Base-by-base conservation (phyloP, 2,329 filamentous ascomycete genomes). In the Aspergillus pseudoviridinutans region DNA sequence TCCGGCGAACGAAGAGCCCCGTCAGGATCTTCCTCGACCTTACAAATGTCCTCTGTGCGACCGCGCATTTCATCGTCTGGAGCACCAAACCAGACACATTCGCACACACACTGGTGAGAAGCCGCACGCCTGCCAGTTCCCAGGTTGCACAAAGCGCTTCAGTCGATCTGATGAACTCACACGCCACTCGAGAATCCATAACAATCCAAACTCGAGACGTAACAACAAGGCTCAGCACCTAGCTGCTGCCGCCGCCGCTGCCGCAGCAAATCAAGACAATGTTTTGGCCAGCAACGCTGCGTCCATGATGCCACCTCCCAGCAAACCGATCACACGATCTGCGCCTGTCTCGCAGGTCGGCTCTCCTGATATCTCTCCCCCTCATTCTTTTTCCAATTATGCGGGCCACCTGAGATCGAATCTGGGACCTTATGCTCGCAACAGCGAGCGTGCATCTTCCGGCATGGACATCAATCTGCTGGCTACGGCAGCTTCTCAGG, bases 41-140 rank as follows among this genome's bases (percentile, higher is more conserved):
- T 99, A 99, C 86, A 97, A 97, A 82, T 99, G 93, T 77, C 92
- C 93, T 60, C 85, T 99, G 62, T 99, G 94, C 81, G 93, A 97
- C 70, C 96, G 97, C 83, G 93, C 94, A 60, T 99, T 99, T 79
- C 94, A 97, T 82, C 91, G 94, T 62, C 84, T 99, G 46, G 93
- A 97, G 80, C 93, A 97, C 76, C 93, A 97, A 82, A 88, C 85
- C 58, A 78, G 87, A 68, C 93, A 99, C 77, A 97, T 97, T 72
- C 87, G 93, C 69, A 97, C 94, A 6, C 93, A 99, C 77, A 99
- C 93, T 0, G 94, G 93, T 69, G 93, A 99, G 81, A 99, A 97
- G 83, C 93, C 93, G 50, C 94, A 97, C 71, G 92, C 90, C 61
- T 99, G 93, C 84, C 88, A 91, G 74, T 97, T 93, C 71, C 92